Evolutionary conservation across 2,329 filamentous ascomycete species (phyloP), one percentile per base, ranked within the genome.

Genomic region (Pseudocercospora crystallina): DNA sequence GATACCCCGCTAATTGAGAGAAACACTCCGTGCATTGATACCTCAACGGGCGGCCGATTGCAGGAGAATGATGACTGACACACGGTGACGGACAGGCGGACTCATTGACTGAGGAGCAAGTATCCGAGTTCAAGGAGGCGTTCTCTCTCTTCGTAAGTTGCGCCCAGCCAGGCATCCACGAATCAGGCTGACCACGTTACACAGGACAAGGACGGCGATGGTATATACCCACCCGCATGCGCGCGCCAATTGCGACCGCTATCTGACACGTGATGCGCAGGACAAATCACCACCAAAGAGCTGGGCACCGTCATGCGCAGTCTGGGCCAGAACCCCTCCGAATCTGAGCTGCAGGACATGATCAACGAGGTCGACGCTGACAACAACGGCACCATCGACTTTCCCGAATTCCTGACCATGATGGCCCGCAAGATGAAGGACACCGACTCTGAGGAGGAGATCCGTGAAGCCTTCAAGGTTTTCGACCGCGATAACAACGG

Each of bases 121-220:
- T 99, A 74, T 97, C 94, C 73, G 94, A 99, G 81, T 99, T 97
- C 83, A 99, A 97, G 88, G 94, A 99, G 81, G 94, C 94, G 49
- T 99, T 99, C 80, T 99, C 94, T 74, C 89, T 99, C 63, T 99
- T 99, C 77, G 94, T 99, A 86, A 86, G 94, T 85, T 48, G 34
- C 49, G 14, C 29, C 33, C 40, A 46, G 15, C 17, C 44, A 51
- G 38, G 34, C 43, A 36, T 15, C 43, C 42, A 38, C 40, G 17
- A 42, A 32, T 43, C 49, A 41, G 59, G 58, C 61, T 64, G 50
- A 63, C 56, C 30, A 47, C 38, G 20, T 36, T 17, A 34, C 26
- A 64, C 63, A 81, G 78, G 78, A 81, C 75, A 81, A 80, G 67
- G 78, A 81, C 65, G 76, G 76, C 67, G 77, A 80, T 76, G 78